phyloP scores from a whole-genome alignment of 1,139 yeast species.

The Blastobotrys malaysiensis region DNA sequence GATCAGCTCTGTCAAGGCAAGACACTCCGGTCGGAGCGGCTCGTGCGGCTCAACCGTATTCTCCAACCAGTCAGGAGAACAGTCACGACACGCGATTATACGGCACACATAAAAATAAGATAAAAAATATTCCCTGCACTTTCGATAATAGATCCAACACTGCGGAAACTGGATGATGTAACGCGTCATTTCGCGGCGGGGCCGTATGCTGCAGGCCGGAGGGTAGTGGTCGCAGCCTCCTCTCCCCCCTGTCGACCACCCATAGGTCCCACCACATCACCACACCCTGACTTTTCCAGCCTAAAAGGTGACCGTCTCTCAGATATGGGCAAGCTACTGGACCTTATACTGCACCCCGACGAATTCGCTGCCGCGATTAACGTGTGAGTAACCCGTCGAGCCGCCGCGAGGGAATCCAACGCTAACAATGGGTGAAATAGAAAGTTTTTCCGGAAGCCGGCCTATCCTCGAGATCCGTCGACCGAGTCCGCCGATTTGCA shows the following conservation, averaged over 20 bases:
- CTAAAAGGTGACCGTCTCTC: background rate
- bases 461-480: slow-evolving; percentile 47
- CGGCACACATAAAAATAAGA: background rate
- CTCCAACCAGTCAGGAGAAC: too few relatives aligned
- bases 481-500: slow-evolving; percentile 44
- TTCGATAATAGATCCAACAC: background rate
- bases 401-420: background rate
- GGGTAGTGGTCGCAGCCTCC: background rate
- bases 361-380: slow-evolving; percentile 68
- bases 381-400: slow-evolving; percentile 33
- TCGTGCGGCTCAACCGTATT: background rate
- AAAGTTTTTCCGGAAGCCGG: slow-evolving; percentile 35
- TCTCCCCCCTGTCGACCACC: background rate
- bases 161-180: background rate
- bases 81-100: background rate
- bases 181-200: background rate
- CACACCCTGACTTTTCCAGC: background rate
- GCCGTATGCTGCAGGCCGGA: background rate
- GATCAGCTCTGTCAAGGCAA: too few relatives aligned
- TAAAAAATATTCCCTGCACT: too few relatives aligned
- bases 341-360: slow-evolving; percentile 62
- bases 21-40: too few relatives aligned
- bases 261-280: background rate
- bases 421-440: slow-evolving; percentile 12
- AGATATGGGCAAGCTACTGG: slow-evolving; percentile 60